Evolutionary conservation across 2,329 filamentous ascomycete species (phyloP).

Genomic region (Pyrenophora teres): DNA sequence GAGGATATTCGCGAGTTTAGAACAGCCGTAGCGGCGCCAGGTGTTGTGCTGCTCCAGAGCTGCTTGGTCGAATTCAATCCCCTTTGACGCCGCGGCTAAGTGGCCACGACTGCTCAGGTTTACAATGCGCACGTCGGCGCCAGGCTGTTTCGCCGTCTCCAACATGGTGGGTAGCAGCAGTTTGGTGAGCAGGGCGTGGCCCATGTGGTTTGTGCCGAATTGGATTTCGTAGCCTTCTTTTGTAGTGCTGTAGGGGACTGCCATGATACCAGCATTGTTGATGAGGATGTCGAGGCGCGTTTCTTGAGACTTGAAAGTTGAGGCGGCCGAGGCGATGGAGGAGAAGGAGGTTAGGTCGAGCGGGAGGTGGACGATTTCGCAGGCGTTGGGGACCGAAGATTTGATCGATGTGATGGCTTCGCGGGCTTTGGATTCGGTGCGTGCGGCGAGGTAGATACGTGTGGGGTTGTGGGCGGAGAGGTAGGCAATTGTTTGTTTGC

Average conservation of each 20-base stretch:
- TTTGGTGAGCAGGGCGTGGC: constrained; percentile 56
- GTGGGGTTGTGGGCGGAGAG: constrained; percentile 52
- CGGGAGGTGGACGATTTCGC: constrained; percentile 45
- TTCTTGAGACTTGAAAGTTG: constrained; percentile 41
- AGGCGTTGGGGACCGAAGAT: constrained; percentile 38
- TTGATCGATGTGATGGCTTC: constrained; percentile 50
- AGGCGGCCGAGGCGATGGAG: constrained; percentile 47
- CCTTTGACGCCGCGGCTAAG: constrained; percentile 21
- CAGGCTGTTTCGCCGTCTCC: constrained; percentile 46
- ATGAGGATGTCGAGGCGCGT: constrained; percentile 54
- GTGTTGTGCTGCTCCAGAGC: constrained; percentile 38
- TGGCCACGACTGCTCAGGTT: constrained; percentile 46
- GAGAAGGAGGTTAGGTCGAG: constrained; percentile 52
- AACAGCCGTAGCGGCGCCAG: constrained; percentile 53
- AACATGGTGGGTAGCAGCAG: constrained; percentile 52
- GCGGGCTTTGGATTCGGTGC: constrained; percentile 50
- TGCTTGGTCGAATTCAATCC: constrained; percentile 45
- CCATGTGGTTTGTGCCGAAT: constrained; percentile 58
- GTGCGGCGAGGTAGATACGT: constrained; percentile 55
- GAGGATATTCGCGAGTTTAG: constrained; percentile 58
- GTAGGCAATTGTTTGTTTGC: constrained; percentile 52
- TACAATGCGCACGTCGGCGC: constrained; percentile 54
- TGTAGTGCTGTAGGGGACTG: constrained; percentile 45
- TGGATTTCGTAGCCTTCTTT: constrained; percentile 57
- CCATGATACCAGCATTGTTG: constrained; percentile 55